Base-by-base conservation (phyloP, 306 rosid species). In the Rosa chinensis region DNA sequence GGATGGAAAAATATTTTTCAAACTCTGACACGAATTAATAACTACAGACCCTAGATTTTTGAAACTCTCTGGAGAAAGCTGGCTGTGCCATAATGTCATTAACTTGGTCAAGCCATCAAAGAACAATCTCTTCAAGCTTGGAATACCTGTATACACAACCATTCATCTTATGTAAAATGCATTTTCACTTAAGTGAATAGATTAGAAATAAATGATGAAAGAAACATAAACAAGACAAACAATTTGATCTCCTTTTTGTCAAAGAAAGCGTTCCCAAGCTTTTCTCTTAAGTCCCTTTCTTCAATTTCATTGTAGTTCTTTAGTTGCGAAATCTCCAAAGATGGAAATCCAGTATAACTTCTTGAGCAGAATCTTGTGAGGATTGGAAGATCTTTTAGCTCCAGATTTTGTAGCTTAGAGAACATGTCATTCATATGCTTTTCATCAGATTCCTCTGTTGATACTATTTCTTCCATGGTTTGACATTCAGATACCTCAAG, bases 401-500 rank as follows among this genome's bases (percentile, higher is more conserved):
- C 0, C 21, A 79, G 10, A 37, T 0, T 2, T 49, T 72, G 2
- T 8, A 79, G 40, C 3, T 53, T 32, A 0, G 6, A 20, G 50
- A 79, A 48, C 16, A 39, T 3, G 61, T 2, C 5, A 8, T 11
- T 4, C 2, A 18, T 23, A 7, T 48, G 23, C 1, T 8, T 32
- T 42, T 18, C 76, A 68, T 13, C 6, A 5, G 0, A 40, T 16
- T 49, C 77, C 0, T 37, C 18, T 21, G 5, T 67, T 5, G 72
- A 14, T 14, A 84, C 49, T 35, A 88, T 71, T 25, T 23, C 56
- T 59, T 16, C 32, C 87, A 90, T 84, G 28, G 1, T 32, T 3
- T 7, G 0, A 59, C 90, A 90, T 3, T 3, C 6, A 1, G 66
- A 23, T 44, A 88, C 40, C 5, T 47, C 17, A 17, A 90, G 88